These are phyloP conservation scores for Kwoniella sp. DNA, from an alignment of 768 basidiomycete species.

Conservation along the genomic window DNA sequence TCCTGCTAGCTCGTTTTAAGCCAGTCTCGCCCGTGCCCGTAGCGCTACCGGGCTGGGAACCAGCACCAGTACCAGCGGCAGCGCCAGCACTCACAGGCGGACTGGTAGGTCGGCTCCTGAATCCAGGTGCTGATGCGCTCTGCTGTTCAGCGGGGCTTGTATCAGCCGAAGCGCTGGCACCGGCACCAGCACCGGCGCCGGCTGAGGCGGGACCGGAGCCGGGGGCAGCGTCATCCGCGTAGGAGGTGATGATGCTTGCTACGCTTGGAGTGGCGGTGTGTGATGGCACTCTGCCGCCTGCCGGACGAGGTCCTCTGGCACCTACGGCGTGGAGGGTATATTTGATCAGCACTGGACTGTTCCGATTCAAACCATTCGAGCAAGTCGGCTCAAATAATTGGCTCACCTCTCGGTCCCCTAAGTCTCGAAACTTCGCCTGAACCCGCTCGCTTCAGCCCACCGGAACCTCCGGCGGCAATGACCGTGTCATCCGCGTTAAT, in stretches of 20 bases:
- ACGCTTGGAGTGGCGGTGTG: conserved; percentile 18
- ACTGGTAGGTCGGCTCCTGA: conserved; percentile 18
- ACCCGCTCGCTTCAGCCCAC: conserved; percentile 34
- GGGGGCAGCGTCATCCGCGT: conserved; percentile 5
- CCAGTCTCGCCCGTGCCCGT: conserved; percentile 11
- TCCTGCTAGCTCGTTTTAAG: conserved; percentile 23
- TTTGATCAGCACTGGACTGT: neutral
- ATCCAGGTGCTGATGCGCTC: conserved; percentile 8
- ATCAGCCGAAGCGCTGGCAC: neutral
- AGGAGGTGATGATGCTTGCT: conserved; percentile 13
- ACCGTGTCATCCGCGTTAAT: conserved; percentile 20
- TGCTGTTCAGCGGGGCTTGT: neutral
- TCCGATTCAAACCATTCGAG: no score
- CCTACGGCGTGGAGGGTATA: conserved; percentile 11
- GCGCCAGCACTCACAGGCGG: conserved; percentile 15
- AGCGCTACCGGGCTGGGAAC: conserved; percentile 7
- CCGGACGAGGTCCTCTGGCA: conserved; percentile 45
- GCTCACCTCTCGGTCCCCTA: conserved; percentile 44
- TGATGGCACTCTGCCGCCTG: conserved; percentile 31
- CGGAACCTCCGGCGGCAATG: conserved; percentile 9
- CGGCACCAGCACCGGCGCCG: neutral
- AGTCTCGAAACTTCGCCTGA: conserved; percentile 41
- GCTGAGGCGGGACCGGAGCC: neutral
- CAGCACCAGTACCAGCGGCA: conserved; percentile 18
- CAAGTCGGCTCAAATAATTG: no score